A percentile compares a stretch with the other conserved stretches of the same genome.
Evolutionary conservation across 345 rosid genomes (phyloP).

Genomic region (Eucalyptus sp.): DNA sequence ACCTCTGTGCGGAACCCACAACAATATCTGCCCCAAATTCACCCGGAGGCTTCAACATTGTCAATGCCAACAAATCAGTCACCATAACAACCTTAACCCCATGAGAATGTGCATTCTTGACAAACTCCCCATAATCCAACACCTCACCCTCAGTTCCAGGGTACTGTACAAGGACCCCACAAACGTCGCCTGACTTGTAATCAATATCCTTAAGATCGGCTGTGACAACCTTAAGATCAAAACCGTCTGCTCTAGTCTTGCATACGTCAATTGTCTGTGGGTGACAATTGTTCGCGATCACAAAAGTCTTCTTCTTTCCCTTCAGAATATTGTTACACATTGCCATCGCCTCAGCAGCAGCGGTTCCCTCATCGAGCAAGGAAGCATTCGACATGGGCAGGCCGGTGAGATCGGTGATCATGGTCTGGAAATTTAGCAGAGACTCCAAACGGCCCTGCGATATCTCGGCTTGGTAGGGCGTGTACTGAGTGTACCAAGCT

Average conservation of each 20-base stretch:
- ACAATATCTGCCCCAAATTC: constrained; percentile 93
- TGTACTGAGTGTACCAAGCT: constrained; percentile 97
- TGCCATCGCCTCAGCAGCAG: constrained; percentile 99
- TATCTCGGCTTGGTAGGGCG: constrained; percentile 98
- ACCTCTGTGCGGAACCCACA: constrained; percentile 94
- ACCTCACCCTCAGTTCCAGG: constrained; percentile 96
- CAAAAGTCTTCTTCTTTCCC: constrained; percentile 89
- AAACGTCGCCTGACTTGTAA: constrained; percentile 76
- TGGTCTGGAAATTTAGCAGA: constrained; percentile 78
- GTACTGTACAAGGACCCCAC: constrained; percentile 96
- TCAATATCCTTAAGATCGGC: constrained; percentile 70
- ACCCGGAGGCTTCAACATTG: constrained; percentile 93
- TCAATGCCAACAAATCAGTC: constrained; percentile 84
- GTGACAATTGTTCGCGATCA: constrained; percentile 80
- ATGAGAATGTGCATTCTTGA: constrained; percentile 81
- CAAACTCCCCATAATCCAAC: constrained; percentile 75
- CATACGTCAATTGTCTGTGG: constrained; percentile 95
- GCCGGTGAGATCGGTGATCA: constrained; percentile 85
- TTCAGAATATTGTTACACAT: constrained; percentile 89
- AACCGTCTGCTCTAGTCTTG: constrained; percentile 86
- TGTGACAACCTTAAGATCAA: constrained; percentile 61
- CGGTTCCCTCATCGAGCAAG: constrained; percentile 91
- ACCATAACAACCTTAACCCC: constrained; percentile 99
- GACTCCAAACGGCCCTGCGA: constrained; percentile 92
- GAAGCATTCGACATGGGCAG: constrained; percentile 97